Evolutionary conservation across 257 asterid genomes (phyloP), one percentile per base, ranked within the genome.

Genomic region (Solanum sitiens): DNA sequence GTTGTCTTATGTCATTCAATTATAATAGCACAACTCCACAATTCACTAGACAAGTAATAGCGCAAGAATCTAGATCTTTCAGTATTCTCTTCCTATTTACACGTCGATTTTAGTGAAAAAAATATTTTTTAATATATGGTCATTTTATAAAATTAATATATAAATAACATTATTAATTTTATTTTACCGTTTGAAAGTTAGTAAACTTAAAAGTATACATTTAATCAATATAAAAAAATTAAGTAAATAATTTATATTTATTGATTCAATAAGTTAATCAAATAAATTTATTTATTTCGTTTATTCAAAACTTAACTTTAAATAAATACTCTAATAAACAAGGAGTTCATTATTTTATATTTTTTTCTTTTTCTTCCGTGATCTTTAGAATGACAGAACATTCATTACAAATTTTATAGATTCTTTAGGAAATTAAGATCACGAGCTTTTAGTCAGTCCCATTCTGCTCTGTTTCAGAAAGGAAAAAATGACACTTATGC

Each of bases 41-140:
- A 79, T 45, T 79, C 65, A 79, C 84, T 27, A 79, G 84, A 79
- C 61, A 76, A 40, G 61, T n/a, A 42, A 76, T 42, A 40, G 12
- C 65, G 39, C 65, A 44, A 42, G 15, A 44, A 1, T 44, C 65
- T 39, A 77, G 9, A 47, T 50, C 14, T 47, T 47, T 47, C 8
- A 47, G 20, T 5, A 45, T 45, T 45, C 13, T 5, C 15, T 45
- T 45, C 0, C 1, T 47, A 47, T 47, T 47, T 47, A 15, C 21
- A 13, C 2, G 6, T 12, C 2, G 18, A 45, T 45, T 12, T 27
- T 27, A 27, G 30, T 27, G 30, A 27, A 27, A 27, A 27, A 27
- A 27, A 27, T 27, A 27, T 27, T 27, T 50, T 15, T 50, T 50
- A 15, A 0, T 50, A 50, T 50, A 15, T 2, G 0, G 2, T 27